Evolutionary conservation across 106 monocot species (phyloP), one percentile per base, ranked within the genome.

Genomic region (Dactylorhiza incarnata): DNA sequence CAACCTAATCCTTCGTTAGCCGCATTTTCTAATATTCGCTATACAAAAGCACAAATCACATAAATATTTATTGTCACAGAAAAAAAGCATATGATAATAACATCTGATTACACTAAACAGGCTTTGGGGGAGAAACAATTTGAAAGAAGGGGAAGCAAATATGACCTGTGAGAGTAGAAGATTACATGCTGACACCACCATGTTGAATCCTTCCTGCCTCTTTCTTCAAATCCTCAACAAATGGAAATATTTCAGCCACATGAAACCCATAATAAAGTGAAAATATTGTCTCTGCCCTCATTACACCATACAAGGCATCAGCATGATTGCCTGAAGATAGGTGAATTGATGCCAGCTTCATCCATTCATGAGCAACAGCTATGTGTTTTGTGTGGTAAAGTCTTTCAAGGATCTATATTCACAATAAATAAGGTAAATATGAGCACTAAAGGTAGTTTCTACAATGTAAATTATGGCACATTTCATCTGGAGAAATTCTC

Each of bases 181-280:
- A 29, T 29, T 29, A 29, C 29, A 29, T 29, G 29, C 65, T 14
- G 65, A 65, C 65, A 65, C 11, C 26, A 29, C 24, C 10, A 65
- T 25, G 9, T 58, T 22, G 20, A 58, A 19, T 58, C 58, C 22
- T 58, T 9, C 22, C n/a, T 56, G 73, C 77, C 70, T 85, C 59
- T 62, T 74, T 62, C 46, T 49, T 79, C 9, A 96, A 77, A 20
- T 24, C 62, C 13, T 82, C 77, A 43, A 93, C 15, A 72, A 77
- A 84, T 10, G 93, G 86, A 79, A 91, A 84, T 65, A 91, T 70
- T 71, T 79, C 56, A 26, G 47, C 22, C 51, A 75, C 71, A 81
- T 96, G 85, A 84, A 87, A 48, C 17, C 96, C 96, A 73, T 96
- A 96, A 79, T 93, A 79, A 77, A 91, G 87, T 76, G 77, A 89